Evolutionary conservation across 2,329 filamentous ascomycete species (phyloP).

Genomic region (Coniochaeta sp.): DNA sequence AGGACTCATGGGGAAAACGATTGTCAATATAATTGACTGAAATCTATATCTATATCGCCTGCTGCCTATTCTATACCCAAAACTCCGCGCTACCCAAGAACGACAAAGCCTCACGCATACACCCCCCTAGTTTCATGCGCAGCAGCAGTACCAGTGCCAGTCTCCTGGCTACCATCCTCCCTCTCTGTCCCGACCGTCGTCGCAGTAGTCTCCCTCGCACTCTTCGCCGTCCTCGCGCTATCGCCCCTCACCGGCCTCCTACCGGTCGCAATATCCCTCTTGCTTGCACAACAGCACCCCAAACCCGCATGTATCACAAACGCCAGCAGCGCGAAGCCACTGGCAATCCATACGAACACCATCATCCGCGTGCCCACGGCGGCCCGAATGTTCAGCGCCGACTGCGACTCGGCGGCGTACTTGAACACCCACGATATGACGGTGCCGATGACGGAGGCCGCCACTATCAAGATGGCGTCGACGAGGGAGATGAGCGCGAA

Average conservation of each 20-base stretch:
- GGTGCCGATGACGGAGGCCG: constrained; percentile 69
- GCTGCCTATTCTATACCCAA: too few species aligned
- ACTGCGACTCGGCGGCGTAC: constrained; percentile 64
- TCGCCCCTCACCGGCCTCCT: constrained; percentile 18
- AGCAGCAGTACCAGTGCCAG: too few species aligned
- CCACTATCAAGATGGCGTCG: constrained; percentile 58
- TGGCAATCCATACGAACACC: constrained; percentile 83
- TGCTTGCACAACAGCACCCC: constrained; percentile 66
- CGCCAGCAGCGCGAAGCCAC: constrained; percentile 58
- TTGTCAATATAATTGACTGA: too few species aligned
- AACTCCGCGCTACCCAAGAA: too few species aligned
- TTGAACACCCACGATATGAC: constrained; percentile 79
- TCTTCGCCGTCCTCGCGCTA: background rate
- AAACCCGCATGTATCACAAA: constrained; percentile 69
- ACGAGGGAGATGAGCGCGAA: constrained; percentile 63
- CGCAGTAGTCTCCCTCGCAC: background rate
- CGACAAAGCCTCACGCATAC: too few species aligned
- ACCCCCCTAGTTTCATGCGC: too few species aligned
- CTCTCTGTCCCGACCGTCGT: background rate
- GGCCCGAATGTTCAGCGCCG: constrained; percentile 69
- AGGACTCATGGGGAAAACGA: too few species aligned
- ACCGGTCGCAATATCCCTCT: constrained; percentile 41
- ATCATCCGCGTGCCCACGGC: constrained; percentile 69
- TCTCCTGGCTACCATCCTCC: too few species aligned
- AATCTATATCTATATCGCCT: too few species aligned